Evolutionary conservation across 2,329 filamentous ascomycete species (phyloP).

Genomic region (Ophiostoma tasmaniense): DNA sequence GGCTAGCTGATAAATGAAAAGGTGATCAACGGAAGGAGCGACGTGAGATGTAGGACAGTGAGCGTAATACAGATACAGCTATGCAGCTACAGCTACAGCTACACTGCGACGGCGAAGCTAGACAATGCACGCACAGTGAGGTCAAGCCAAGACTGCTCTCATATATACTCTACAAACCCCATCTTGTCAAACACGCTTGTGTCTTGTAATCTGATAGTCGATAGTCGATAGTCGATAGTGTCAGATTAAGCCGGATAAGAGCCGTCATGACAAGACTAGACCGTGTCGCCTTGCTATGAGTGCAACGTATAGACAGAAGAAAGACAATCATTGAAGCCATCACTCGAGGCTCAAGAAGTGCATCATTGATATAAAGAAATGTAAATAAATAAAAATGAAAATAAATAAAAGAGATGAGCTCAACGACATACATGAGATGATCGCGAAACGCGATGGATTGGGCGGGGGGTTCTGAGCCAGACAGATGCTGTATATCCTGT

Average conservation of each 20-base stretch:
- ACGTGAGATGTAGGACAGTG: not conserved
- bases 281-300: no score
- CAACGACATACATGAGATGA: not conserved
- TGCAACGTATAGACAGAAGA: no score
- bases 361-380: no score
- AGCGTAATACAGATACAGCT: conserved; percentile 1
- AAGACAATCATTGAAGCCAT: no score
- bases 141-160: not conserved
- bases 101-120: not conserved
- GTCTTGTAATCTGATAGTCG: not conserved
- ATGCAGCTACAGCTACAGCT: no score
- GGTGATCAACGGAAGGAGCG: not conserved
- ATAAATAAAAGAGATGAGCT: no score
- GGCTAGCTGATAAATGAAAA: not conserved
- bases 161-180: not conserved
- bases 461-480: not conserved
- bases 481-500: not conserved
- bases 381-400: no score
- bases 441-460: not conserved
- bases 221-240: not conserved
- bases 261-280: not conserved
- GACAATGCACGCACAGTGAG: not conserved
- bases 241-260: not conserved
- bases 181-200: not conserved
- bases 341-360: not conserved